These are phyloP conservation scores for Stropharia rugosoannulata DNA, from an alignment of 768 basidiomycete genomes.

Conservation along the genomic window DNA sequence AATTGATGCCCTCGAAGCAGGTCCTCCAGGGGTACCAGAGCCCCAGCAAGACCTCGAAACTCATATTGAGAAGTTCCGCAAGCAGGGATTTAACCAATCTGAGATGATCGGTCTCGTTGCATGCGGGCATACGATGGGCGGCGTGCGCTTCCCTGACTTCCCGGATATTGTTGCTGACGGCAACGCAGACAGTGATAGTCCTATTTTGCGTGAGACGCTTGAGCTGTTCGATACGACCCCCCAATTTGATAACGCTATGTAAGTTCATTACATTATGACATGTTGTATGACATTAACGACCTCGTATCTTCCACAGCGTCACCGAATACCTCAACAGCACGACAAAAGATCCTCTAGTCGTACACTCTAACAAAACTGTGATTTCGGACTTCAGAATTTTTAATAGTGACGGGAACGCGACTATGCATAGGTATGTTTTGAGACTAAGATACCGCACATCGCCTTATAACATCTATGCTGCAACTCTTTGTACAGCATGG, in stretches of 20 bases:
- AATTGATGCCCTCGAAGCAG: conserved; percentile 36
- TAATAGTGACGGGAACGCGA: conserved; percentile 35
- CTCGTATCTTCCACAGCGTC: conserved; percentile 23
- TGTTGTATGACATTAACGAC: not conserved
- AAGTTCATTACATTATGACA: conserved; percentile 9
- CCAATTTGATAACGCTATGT: conserved; percentile 38
- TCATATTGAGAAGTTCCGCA: conserved; percentile 33
- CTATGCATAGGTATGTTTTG: conserved; percentile 34
- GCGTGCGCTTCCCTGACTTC: conserved; percentile 40
- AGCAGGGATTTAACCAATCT: conserved; percentile 36
- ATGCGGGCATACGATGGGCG: conserved; percentile 46
- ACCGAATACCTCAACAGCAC: conserved; percentile 38
- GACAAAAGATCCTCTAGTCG: conserved; percentile 38
- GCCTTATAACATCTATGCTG: not conserved
- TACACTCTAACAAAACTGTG: conserved; percentile 30
- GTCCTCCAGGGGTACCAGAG: conserved; percentile 38
- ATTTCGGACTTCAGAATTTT: conserved; percentile 41
- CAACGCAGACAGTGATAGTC: conserved; percentile 14
- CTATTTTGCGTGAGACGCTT: conserved; percentile 9
- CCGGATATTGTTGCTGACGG: conserved; percentile 32
- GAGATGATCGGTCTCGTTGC: conserved; percentile 26
- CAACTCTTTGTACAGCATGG: conserved; percentile 23
- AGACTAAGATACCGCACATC: not conserved
- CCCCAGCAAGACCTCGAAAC: conserved; percentile 35
- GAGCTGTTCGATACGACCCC: conserved; percentile 31